Evolutionary conservation across 768 basidiomycete species (phyloP), one percentile per base, ranked within the genome.

Genomic region (Lepiota subincarnata): DNA sequence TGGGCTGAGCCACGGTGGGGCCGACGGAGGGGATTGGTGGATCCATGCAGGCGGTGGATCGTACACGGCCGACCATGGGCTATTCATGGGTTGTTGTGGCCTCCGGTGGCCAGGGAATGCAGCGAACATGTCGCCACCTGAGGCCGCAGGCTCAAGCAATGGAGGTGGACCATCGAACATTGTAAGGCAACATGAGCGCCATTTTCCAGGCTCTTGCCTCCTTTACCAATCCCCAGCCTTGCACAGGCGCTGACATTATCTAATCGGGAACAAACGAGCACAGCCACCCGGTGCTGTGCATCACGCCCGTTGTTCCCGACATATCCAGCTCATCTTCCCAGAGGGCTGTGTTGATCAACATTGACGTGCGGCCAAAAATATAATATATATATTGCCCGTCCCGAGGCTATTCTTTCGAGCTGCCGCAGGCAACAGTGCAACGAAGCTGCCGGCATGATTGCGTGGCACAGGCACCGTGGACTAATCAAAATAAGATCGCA

Each of bases 91-190:
- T 12, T 16, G n/a, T 16, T 24, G 39, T 34, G 12, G 40, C 11
- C 35, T 44, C 28, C 28, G 31, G 38, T 52, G 42, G 3, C 42
- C 50, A 52, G 50, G 50, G 34, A 52, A 52, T 6, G 50, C 42
- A 14, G 31, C 18, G 19, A 52, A 52, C 19, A 52, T 13, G 26
- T 44, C 50, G 0, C 26, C 41, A 28, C 16, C 37, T 11, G 38
- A 20, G 37, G 44, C 24, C 26, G n/a, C 44, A 47, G 45, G 45
- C 35, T 28, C 16, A 34, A 47, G 31, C 18, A 47, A 34, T 18
- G 45, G 45, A 35, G 45, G 37, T 50, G 18, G 38, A 18, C 36
- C 26, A 26, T 34, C 19, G 50, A 16, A 44, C 36, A 44, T 35
- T n/a, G 37, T 2, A n/a, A 8, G 10, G 31, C 8, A 20, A 37